Evolutionary conservation across 805 yeast species (phyloP).

Genomic region (Monosporozyma solicola): DNA sequence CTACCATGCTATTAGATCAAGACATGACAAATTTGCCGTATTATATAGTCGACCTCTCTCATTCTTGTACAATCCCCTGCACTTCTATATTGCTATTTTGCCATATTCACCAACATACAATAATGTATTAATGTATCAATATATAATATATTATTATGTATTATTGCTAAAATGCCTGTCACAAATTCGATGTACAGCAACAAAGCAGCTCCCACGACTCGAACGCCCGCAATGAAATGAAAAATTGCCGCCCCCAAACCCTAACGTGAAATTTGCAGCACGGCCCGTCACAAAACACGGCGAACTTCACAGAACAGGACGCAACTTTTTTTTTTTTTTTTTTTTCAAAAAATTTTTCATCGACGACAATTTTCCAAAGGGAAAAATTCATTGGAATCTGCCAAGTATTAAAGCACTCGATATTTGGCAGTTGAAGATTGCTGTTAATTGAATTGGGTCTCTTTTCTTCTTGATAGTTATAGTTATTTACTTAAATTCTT

Average conservation of each 20-base stretch:
- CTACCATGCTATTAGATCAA: no score
- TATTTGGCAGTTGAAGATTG: neutral
- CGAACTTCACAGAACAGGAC: neutral
- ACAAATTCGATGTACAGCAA: neutral
- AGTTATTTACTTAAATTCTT: neutral
- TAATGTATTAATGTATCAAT: no score
- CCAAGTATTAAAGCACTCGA: neutral
- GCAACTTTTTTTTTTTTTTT: neutral
- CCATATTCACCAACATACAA: no score
- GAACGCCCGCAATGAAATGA: neutral
- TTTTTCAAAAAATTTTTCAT: neutral
- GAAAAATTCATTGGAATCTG: neutral
- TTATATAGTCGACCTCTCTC: no score
- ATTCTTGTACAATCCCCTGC: no score
- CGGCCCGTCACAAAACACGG: neutral
- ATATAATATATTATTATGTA: neutral
- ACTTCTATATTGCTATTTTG: neutral
- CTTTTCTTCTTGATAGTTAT: neutral
- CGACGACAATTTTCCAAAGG: neutral
- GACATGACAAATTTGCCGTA: no score
- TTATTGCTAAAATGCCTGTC: neutral
- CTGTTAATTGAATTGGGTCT: neutral
- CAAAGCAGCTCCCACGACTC: neutral
- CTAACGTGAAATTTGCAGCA: neutral
- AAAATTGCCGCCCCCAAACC: neutral